Conservation (phyloP, 139 green algal species). For the Closterium sp. region DNA sequence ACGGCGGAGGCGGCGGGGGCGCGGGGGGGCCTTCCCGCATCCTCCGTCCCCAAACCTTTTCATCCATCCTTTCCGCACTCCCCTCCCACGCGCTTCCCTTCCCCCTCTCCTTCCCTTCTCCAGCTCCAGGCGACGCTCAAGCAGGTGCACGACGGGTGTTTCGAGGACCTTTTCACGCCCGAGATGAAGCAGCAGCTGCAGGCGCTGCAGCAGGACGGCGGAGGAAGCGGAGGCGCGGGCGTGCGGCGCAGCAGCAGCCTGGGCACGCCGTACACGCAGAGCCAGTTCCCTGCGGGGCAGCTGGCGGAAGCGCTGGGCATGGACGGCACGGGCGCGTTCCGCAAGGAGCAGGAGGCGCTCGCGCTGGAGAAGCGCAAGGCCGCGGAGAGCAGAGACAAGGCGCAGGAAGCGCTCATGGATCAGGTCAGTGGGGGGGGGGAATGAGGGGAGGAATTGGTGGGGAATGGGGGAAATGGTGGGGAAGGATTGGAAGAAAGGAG, state of each 20-base stretch:
- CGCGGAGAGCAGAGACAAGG: background rate
- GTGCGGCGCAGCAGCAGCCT: background rate
- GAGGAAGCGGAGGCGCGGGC: background rate
- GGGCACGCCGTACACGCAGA: background rate
- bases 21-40: no score
- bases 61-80: no score
- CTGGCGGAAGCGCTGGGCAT: background rate
- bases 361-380: slow-evolving; percentile 4
- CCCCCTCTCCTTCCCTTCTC: background rate
- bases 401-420: background rate
- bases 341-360: slow-evolving; percentile 9
- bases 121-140: background rate
- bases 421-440: background rate
- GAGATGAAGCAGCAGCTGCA: background rate
- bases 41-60: no score
- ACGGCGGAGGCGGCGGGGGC: background rate
- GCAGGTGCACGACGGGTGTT: background rate
- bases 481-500: no score
- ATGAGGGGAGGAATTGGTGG: background rate
- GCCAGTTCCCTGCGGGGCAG: background rate
- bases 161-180: background rate
- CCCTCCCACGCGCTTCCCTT: no score
- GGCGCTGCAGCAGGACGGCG: background rate
- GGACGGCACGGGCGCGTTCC: background rate
- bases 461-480: no score